Conservation (phyloP, 495 filamentous ascomycete species). For the Cairneyella variabilis region DNA sequence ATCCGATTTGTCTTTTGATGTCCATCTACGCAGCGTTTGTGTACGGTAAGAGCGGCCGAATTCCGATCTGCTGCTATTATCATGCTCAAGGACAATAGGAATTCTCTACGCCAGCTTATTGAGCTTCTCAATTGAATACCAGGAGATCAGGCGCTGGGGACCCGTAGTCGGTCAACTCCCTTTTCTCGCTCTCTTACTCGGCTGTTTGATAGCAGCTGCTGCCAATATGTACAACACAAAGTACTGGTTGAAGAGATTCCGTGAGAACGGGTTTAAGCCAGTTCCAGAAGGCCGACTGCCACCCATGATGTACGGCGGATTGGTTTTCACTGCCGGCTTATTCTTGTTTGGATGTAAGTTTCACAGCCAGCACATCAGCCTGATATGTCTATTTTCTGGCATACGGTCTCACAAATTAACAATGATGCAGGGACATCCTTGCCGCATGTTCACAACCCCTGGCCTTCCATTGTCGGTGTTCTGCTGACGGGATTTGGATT, state of each 20-base stretch:
- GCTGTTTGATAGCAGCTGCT: slow-evolving; percentile 55
- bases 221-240: slow-evolving; percentile 68
- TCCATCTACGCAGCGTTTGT: slow-evolving; percentile 51
- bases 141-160: slow-evolving; percentile 63
- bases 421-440: too few species aligned
- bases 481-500: slow-evolving; percentile 75
- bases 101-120: slow-evolving; percentile 49
- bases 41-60: too few species aligned
- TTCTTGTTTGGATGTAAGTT: slow-evolving; percentile 87
- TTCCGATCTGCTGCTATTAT: too few species aligned
- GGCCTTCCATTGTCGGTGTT: slow-evolving; percentile 62
- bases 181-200: slow-evolving; percentile 69
- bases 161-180: slow-evolving; percentile 66
- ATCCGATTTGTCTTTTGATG: slow-evolving; percentile 75
- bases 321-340: slow-evolving; percentile 34
- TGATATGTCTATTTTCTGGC: slow-evolving; percentile 58
- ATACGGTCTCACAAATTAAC: too few species aligned
- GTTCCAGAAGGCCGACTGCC: slow-evolving; percentile 71
- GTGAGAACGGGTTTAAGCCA: slow-evolving; percentile 58
- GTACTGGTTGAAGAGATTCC: slow-evolving; percentile 59
- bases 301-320: slow-evolving; percentile 79
- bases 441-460: too few species aligned
- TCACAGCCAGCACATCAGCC: too few species aligned
- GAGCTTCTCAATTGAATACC: slow-evolving; percentile 69
- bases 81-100: too few species aligned